Conservation (phyloP, 169 alveolate species). For the Babesia caballi region DNA sequence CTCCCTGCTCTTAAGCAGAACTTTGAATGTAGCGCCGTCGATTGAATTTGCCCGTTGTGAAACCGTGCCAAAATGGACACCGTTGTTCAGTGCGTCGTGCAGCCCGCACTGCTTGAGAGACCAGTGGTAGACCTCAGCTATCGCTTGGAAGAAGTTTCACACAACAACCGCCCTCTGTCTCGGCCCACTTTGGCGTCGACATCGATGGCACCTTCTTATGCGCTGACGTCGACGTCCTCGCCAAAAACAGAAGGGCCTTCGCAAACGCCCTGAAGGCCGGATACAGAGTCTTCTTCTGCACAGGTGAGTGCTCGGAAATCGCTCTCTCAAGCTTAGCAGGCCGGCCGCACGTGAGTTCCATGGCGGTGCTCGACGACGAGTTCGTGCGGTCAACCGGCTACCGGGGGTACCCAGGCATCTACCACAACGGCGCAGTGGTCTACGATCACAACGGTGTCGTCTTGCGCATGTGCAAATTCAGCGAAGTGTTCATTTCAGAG, state of each 20-base stretch:
- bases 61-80: not conserved
- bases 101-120: not conserved
- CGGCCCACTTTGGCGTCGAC: constrained; percentile 60
- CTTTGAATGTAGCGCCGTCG: not conserved
- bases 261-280: constrained; percentile 4
- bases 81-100: not conserved
- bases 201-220: constrained; percentile 56
- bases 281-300: constrained; percentile 48
- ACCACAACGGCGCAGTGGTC: constrained; percentile 57
- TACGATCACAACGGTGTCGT: constrained; percentile 40
- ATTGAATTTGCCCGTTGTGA: not conserved
- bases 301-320: constrained; percentile 30
- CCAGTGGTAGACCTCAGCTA: not conserved
- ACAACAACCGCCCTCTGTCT: not conserved
- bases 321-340: constrained; percentile 2
- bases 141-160: not conserved
- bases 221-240: not conserved
- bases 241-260: constrained; percentile 41
- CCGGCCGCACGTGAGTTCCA: constrained; percentile 39
- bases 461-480: constrained; percentile 19
- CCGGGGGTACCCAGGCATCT: constrained; percentile 62
- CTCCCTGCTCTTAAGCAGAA: no score
- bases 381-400: constrained; percentile 40
- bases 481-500: not conserved
- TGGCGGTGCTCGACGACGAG: constrained; percentile 25